Base-by-base conservation (phyloP, 2,329 filamentous ascomycete genomes). In the Cladophialophora chaetospira region DNA sequence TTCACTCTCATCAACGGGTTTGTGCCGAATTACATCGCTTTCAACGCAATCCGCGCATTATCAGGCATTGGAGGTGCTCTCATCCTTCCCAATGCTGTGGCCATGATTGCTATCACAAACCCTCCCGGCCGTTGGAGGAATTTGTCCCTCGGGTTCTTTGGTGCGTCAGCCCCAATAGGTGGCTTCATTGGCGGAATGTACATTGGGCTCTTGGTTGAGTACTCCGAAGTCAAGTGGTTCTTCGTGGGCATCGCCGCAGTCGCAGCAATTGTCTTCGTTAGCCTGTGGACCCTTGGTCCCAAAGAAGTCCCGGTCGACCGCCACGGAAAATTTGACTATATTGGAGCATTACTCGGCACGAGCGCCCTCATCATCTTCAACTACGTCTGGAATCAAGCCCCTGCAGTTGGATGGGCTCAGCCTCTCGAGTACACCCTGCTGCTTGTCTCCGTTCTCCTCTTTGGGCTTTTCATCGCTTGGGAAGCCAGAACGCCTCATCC, bases 301-400 rank as follows among this genome's bases (percentile, higher is more conserved):
- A 56, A 58, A 1, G 69, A 73, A 35, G 49, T 62, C n/a, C 68
- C 71, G 0, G 65, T 73, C 35, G 70, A 75, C 60, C 58, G 58
- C 13, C 59, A 71, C 21, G 75, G 74, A 1, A 71, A 67, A 28
- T 68, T 76, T 21, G 75, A 77, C 53, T 75, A 68, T 60, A 55
- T 74, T 8, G 79, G 76, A 0, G 71, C 71, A 1, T 65, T 64
- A 5, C 66, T 78, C 3, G 76, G 72, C 1, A 65, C 73, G 1
- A 62, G 67, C 13, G 71, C 72, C 5, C 62, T 81, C 13, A 66
- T 79, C 1, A 62, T 80, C 0, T 80, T 80, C 55, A 80, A 77
- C 53, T 71, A 81, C n/a, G 72, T 72, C 1, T 81, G 78, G 73
- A 81, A 80, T 53, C 72, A 77, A 71, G 77, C 77, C 2, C 77